Evolutionary conservation across 345 rosid species (phyloP), one percentile per base, ranked within the genome.

Genomic region (Moricandia arvensis): DNA sequence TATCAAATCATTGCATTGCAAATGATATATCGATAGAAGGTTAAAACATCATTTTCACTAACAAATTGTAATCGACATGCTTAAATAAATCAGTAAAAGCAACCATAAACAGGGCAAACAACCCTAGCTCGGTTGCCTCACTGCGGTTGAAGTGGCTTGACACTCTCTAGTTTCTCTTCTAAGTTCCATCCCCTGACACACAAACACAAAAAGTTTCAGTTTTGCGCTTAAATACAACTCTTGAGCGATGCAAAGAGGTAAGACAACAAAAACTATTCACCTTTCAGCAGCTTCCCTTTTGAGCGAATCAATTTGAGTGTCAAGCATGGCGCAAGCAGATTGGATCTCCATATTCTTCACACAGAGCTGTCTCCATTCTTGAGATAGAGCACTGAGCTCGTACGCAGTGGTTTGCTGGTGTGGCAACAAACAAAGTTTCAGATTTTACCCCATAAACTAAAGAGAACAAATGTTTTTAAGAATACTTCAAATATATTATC

Each of bases 351-450:
- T 90, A 68, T 92, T 95, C 83, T 95, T 95, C 69, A 71, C 73
- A 71, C 96, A 88, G 59, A 95, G 97, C 79, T 90, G 96, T 81
- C 84, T 89, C 99, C 99, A 95, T 82, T 95, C 93, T 11, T 87
- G 82, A n/a, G 97, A 86, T 71, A 92, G 83, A 69, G 98, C 92
- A 83, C 84, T 86, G 37, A 92, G 91, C 86, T 95, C 99, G 53
- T 86, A 87, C 8, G 90, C 92, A 76, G 97, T 90, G 58, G 87
- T 90, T 90, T 92, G 97, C 99, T 95, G 84, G 45, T 71, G 66
- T 62, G 21, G 67, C 59, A 49, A 70, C 61, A 24, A 76, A 49
- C 24, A 26, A 53, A 70, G 62, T 69, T 71, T 69, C 41, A 68
- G 79, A 63, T 73, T n/a, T n/a, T 15, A 76, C 24, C 66, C 17